Percentiles rank a stretch among this genome's conserved stretches.
phyloP scores from a whole-genome alignment of 805 yeast genomes.

The Candida stauntonica region DNA sequence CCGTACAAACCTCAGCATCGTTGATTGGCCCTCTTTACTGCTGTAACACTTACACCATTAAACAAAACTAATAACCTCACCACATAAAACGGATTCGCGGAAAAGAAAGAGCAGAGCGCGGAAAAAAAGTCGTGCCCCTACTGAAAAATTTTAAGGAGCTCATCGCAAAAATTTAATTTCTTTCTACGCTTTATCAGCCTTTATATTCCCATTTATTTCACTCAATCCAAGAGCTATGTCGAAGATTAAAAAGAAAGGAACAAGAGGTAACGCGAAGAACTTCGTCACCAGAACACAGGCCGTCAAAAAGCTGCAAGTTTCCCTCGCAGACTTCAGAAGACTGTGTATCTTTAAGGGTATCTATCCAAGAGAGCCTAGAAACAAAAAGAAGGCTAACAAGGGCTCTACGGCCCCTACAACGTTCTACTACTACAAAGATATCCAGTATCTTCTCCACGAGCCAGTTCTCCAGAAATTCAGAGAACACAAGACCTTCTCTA shows the following conservation, averaged over 20 bases:
- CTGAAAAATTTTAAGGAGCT: slow-evolving; percentile 3
- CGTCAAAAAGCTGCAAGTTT: slow-evolving; percentile 82
- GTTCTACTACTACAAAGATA: slow-evolving; percentile 90
- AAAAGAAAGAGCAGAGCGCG: no score
- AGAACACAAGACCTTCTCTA: slow-evolving; percentile 92
- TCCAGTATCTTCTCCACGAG: slow-evolving; percentile 91
- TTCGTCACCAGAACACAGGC: slow-evolving; percentile 95
- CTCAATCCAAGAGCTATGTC: slow-evolving; percentile 2
- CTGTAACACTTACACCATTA: no score
- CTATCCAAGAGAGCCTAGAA: slow-evolving; percentile 94
- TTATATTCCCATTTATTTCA: background rate
- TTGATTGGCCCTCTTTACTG: background rate
- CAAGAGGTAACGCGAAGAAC: slow-evolving; percentile 85
- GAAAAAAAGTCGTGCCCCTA: no score
- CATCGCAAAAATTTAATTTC: background rate
- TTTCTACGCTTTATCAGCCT: background rate
- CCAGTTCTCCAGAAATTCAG: slow-evolving; percentile 88
- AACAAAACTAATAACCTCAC: no score
- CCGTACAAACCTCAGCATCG: slow-evolving; percentile 5
- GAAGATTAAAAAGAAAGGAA: slow-evolving; percentile 68
- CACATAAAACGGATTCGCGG: background rate
- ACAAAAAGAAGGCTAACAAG: slow-evolving; percentile 94
- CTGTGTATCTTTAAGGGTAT: slow-evolving; percentile 97
- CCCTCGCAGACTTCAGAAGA: slow-evolving; percentile 94
- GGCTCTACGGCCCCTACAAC: slow-evolving; percentile 97